Evolutionary conservation across 2,329 filamentous ascomycete genomes (phyloP).

Genomic region (Fusarium drepaniforme): DNA sequence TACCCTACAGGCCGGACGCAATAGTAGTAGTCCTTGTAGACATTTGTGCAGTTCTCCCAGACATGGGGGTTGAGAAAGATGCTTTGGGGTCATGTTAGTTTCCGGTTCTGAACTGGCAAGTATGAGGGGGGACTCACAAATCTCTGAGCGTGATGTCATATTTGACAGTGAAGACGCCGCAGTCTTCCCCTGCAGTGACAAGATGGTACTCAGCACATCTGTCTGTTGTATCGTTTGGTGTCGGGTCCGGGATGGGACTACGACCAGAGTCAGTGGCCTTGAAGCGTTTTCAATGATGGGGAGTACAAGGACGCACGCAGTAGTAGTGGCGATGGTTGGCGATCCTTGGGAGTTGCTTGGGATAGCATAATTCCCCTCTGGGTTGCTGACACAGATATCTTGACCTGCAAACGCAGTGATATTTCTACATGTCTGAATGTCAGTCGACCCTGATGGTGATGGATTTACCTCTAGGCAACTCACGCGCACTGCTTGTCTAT

Average conservation of each 20-base stretch:
- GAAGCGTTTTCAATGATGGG: not conserved
- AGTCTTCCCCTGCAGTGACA: slow-evolving; percentile 6
- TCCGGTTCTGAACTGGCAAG: not conserved
- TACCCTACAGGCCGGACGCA: slow-evolving; percentile 15
- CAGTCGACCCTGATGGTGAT: not conserved
- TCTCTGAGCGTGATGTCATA: slow-evolving; percentile 8
- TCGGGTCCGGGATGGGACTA: not conserved
- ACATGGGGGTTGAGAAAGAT: not conserved
- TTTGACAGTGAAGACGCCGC: slow-evolving; percentile 2
- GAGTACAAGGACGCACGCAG: not conserved
- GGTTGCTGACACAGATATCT: not conserved
- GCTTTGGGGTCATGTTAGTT: not conserved
- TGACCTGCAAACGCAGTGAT: not conserved
- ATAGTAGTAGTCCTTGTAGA: slow-evolving; percentile 17
- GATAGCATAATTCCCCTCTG: not conserved
- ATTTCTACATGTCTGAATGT: not conserved
- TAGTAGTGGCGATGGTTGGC: not conserved
- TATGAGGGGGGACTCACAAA: not conserved
- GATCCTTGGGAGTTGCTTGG: not conserved
- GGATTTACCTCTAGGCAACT: not conserved
- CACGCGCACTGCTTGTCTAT: not conserved
- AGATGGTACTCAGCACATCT: slow-evolving; percentile 13
- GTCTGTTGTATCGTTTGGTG: slow-evolving; percentile 1
- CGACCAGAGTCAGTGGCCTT: not conserved
- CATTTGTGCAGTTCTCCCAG: slow-evolving; percentile 20